Base-by-base conservation (phyloP, 2,329 filamentous ascomycete genomes). In the Paraphoma sp. region DNA sequence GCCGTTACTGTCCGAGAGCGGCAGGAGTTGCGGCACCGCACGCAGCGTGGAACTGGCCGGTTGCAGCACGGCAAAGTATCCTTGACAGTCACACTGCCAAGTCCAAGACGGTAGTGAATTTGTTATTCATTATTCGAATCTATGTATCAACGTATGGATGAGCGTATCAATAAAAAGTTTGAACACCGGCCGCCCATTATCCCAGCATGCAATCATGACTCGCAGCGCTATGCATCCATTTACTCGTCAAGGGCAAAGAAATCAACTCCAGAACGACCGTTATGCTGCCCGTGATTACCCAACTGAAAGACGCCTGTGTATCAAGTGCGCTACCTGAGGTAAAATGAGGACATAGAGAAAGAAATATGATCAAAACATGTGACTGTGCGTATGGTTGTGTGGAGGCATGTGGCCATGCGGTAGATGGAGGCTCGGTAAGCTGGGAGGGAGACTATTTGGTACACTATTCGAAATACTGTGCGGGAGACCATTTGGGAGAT, bases 341-440 rank as follows among this genome's bases (percentile, higher is more conserved):
- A 45, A 36, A 53, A 51, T 30, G 14, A 41, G 12, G 23, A 23
- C 23, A 23, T 23, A 10, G 18, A 59, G 14, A 18, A 53, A 63
- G 50, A 54, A n/a, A 51, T 56, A 44, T 59, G 36, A 59, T 56
- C 47, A 61, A 40, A 59, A 63, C 45, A 59, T 29, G 29, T 55
- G 54, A 48, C 51, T 54, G 36, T 56, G 49, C 18, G 53, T 36
- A 36, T 36, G 33, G 33, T 36, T 36, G 33, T 36, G 33, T 36
- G 33, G 33, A 10, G 33, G 33, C 33, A 36, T 36, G 14, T 55
- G 54, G 43, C 51, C 52, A 31, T 56, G 49, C 16, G 53, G 51
- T 28, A 53, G 48, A 18, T 53, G 58, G n/a, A 56, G 50, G 10
- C 51, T 53, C 46, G 58, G 41, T n/a, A 38, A 6, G 10, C 33